Conservation (phyloP, 768 basidiomycete species). For the Termitomyces titanicus region DNA sequence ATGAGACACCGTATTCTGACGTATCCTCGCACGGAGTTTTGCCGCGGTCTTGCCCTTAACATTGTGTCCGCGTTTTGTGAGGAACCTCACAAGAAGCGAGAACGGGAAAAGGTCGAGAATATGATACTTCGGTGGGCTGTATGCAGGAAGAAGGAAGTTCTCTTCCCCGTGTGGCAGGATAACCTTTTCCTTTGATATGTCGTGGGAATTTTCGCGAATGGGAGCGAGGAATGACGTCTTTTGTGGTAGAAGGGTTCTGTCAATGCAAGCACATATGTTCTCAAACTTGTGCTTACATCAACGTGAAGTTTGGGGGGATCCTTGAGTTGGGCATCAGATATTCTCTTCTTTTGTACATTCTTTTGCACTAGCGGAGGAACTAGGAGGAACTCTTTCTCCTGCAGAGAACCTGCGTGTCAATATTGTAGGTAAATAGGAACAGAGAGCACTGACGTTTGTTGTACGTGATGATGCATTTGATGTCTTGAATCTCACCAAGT, state of each 20-base stretch:
- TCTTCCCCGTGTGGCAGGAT: constrained; percentile 41
- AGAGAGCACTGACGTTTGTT: constrained; percentile 75
- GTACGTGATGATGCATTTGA: too few relatives aligned
- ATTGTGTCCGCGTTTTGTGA: constrained; percentile 44
- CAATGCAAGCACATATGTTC: neutral
- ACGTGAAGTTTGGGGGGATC: constrained; percentile 62
- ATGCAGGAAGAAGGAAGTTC: constrained; percentile 45
- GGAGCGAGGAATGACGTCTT: constrained; percentile 9
- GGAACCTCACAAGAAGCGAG: constrained; percentile 47
- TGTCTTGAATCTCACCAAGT: too few relatives aligned
- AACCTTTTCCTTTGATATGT: constrained; percentile 23
- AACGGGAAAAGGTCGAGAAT: constrained; percentile 69
- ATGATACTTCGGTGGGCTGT: constrained; percentile 55
- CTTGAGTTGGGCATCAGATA: constrained; percentile 49
- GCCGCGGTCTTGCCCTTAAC: constrained; percentile 65
- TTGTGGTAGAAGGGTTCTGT: too few relatives aligned
- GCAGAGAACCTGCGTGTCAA: constrained; percentile 5
- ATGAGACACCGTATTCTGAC: constrained; percentile 42
- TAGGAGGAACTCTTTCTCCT: constrained; percentile 76
- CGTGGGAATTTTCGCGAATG: neutral
- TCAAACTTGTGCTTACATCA: constrained; percentile 44
- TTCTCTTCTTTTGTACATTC: constrained; percentile 61
- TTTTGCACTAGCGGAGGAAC: constrained; percentile 50
- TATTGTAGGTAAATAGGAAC: neutral
- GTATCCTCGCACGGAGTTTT: constrained; percentile 46